Evolutionary conservation across 306 rosid species (phyloP).

Genomic region (Malus sieversii): DNA sequence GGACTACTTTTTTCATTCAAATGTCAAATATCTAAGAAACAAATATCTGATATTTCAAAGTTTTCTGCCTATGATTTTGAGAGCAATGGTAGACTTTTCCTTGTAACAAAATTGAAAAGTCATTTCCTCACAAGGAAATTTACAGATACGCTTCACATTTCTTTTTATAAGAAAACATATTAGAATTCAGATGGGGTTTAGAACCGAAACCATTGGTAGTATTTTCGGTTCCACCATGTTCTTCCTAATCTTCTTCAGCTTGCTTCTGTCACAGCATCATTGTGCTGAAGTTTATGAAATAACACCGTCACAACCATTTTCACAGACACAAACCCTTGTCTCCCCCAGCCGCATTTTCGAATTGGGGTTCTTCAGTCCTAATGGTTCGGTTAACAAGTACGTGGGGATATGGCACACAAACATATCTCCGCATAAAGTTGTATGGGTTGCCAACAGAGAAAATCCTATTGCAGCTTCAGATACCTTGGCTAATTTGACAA

Average conservation of each 20-base stretch:
- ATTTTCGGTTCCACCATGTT: not conserved
- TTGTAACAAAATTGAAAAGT: too few species aligned
- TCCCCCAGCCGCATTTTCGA: slow-evolving; percentile 13
- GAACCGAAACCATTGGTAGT: too few species aligned
- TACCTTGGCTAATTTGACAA: not conserved
- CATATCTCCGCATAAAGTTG: not conserved
- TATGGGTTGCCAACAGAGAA: not conserved
- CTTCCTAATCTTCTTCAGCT: not conserved
- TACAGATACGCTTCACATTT: too few species aligned
- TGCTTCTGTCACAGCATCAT: not conserved
- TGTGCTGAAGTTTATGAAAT: slow-evolving; percentile 14
- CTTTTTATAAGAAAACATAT: too few species aligned
- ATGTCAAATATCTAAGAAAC: too few species aligned
- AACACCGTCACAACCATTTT: slow-evolving; percentile 5
- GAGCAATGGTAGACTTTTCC: too few species aligned
- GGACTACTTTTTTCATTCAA: too few species aligned
- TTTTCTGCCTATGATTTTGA: too few species aligned
- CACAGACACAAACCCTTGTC: slow-evolving; percentile 5
- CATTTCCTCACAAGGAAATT: too few species aligned
- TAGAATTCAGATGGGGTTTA: too few species aligned
- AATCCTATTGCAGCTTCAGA: not conserved
- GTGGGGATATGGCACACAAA: not conserved
- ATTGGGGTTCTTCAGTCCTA: slow-evolving; percentile 40
- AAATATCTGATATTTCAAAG: not conserved
- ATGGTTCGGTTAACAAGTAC: not conserved